These are phyloP conservation scores for Fraxinus baroniana DNA, from an alignment of 305 asterid species.

Conservation along the genomic window DNA sequence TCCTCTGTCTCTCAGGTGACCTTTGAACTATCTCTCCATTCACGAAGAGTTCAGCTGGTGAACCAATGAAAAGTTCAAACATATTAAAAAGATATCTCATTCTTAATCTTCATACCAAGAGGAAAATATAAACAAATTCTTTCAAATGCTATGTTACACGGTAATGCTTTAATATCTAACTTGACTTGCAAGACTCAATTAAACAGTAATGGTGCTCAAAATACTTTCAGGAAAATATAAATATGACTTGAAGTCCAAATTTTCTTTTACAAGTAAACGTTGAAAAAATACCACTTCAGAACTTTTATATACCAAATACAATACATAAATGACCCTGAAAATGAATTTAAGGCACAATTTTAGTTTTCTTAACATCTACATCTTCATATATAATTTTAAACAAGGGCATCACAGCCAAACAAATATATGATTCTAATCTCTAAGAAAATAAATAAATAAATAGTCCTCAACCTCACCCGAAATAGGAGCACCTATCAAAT, in stretches of 20 bases:
- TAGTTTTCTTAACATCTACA: background rate
- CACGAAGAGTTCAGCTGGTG: conserved; percentile 71
- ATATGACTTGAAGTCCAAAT: background rate
- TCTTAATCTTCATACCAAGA: background rate
- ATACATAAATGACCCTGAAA: background rate
- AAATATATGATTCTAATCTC: background rate
- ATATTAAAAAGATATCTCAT: background rate
- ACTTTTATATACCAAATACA: background rate
- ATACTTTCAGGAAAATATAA: background rate
- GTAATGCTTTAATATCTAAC: background rate
- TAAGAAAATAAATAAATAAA: too few species aligned
- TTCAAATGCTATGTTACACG: background rate
- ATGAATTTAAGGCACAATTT: background rate
- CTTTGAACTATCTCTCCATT: conserved; percentile 83
- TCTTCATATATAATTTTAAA: background rate
- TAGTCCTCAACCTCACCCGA: background rate
- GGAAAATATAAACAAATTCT: background rate
- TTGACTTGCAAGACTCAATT: background rate
- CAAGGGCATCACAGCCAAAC: background rate
- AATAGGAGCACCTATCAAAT: background rate
- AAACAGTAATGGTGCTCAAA: background rate
- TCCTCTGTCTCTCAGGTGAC: conserved; percentile 84
- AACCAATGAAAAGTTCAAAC: background rate
- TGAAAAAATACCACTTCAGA: background rate
- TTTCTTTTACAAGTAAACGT: background rate